Conservation (phyloP, 345 rosid species). For the Moricandia moricandioides region DNA sequence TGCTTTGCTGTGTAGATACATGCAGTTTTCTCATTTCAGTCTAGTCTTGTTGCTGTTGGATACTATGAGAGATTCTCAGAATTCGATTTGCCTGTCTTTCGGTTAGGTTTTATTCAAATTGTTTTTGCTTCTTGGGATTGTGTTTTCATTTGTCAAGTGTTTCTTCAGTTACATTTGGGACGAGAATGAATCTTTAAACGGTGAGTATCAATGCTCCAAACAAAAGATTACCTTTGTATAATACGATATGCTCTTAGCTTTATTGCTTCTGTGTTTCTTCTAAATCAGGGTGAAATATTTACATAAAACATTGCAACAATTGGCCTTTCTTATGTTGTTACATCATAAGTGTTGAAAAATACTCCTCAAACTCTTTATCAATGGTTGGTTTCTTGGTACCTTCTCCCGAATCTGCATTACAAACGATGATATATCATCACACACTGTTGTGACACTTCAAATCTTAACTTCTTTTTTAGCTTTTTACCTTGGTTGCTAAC, state of each 20-base stretch:
- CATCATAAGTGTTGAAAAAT: constrained; percentile 77
- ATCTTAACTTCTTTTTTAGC: not conserved
- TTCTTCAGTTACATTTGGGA: not conserved
- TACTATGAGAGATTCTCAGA: not conserved
- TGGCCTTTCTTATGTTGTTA: constrained; percentile 12
- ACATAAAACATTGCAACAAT: not conserved
- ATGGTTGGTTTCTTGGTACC: constrained; percentile 56
- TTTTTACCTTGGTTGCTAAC: constrained; percentile 26
- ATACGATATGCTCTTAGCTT: not conserved
- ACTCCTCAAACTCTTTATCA: constrained; percentile 88
- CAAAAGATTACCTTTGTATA: not conserved
- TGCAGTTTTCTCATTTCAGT: not conserved
- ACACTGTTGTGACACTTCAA: not conserved
- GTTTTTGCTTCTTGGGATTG: not conserved
- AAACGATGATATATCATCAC: no score
- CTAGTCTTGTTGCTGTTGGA: constrained; percentile 4
- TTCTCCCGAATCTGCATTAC: constrained; percentile 18
- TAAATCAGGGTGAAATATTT: not conserved
- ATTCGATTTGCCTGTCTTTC: not conserved
- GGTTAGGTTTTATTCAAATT: not conserved
- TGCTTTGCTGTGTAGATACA: constrained; percentile 12
- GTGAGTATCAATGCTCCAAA: not conserved
- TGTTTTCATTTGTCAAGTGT: not conserved
- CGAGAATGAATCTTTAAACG: no score
- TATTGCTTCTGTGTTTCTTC: not conserved